Evolutionary conservation across 2,329 filamentous ascomycete genomes (phyloP).

Genomic region (Fusarium sp.): DNA sequence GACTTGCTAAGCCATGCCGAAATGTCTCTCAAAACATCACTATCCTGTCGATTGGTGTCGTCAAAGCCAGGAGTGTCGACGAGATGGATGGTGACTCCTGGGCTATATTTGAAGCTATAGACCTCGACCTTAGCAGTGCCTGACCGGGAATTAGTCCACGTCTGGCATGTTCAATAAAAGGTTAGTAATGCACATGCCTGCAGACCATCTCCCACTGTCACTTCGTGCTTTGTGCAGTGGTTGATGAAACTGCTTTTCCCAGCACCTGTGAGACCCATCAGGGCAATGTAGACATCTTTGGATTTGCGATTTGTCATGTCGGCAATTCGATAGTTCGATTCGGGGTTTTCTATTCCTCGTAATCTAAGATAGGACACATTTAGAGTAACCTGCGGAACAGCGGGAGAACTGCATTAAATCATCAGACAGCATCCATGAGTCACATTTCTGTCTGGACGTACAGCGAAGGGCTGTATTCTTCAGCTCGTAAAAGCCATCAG

Average conservation of each 20-base stretch:
- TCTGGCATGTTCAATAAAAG: too few relatives aligned
- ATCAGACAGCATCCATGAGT: too few relatives aligned
- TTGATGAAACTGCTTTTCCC: slow-evolving; percentile 23
- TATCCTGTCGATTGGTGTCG: slow-evolving; percentile 17
- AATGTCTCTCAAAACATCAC: slow-evolving; percentile 9
- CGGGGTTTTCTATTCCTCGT: too few relatives aligned
- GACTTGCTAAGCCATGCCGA: slow-evolving; percentile 2
- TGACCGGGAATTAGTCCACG: neutral
- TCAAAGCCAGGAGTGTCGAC: slow-evolving; percentile 23
- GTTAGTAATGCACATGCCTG: too few relatives aligned
- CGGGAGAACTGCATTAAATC: too few relatives aligned
- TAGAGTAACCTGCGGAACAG: too few relatives aligned
- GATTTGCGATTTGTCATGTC: neutral
- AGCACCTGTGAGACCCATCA: slow-evolving; percentile 25
- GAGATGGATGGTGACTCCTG: neutral
- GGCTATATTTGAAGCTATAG: neutral
- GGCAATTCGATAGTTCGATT: neutral
- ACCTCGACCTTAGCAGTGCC: neutral
- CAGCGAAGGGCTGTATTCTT: too few relatives aligned
- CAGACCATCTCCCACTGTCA: neutral
- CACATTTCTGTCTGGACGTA: too few relatives aligned
- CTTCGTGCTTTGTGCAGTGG: neutral
- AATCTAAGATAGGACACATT: too few relatives aligned
- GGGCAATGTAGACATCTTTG: slow-evolving; percentile 7
- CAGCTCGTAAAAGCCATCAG: too few relatives aligned